Evolutionary conservation across 73 alveolate species (phyloP), one percentile per base, ranked within the genome.

Genomic region (Halteria grandinella): DNA sequence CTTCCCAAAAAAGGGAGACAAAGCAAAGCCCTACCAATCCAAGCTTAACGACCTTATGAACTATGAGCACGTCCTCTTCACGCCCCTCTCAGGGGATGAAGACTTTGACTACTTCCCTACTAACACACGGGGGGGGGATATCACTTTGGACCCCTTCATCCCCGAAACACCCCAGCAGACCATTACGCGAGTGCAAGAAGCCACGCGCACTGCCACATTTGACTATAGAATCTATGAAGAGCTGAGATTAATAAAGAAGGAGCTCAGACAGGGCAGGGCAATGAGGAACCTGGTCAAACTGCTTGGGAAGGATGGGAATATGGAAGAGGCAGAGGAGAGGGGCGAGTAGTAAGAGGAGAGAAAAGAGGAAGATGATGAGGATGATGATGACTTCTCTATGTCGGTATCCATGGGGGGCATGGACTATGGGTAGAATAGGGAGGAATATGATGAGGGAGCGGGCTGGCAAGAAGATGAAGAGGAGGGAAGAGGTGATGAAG

Each of bases 1-100:
- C 34, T 60, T 60, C 59, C 59, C 77, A 60, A 60, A 60, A 44
- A 32, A 39, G 5, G 77, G 48, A 6, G 55, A 60, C 48, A 14
- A 40, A 45, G 24, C 37, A 21, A 36, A 39, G 24, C 31, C 14
- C 4, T n/a, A n/a, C n/a, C n/a, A n/a, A n/a, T n/a, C n/a, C n/a
- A n/a, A n/a, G n/a, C n/a, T n/a, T n/a, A n/a, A n/a, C n/a, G n/a
- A n/a, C n/a, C n/a, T n/a, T n/a, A 6, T 60, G 2, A 5, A 25
- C 21, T 60, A 60, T 21, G 77, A 60, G 1, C 41, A 60, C 20
- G 77, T 40, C 21, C 7, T 60, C 4, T 60, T 60, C 59, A n/a
- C n/a, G n/a, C 43, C 37, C 43, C 44, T 33, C 7, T 6, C 3
- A 18, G 31, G 14, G 1, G 58, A 36, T n/a, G 77, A 60, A 36